A percentile compares a stretch with the other conserved stretches of the same genome.
Evolutionary conservation across 176 grass and related monocot genomes (phyloP).

Genomic region (Raddia guianensis): DNA sequence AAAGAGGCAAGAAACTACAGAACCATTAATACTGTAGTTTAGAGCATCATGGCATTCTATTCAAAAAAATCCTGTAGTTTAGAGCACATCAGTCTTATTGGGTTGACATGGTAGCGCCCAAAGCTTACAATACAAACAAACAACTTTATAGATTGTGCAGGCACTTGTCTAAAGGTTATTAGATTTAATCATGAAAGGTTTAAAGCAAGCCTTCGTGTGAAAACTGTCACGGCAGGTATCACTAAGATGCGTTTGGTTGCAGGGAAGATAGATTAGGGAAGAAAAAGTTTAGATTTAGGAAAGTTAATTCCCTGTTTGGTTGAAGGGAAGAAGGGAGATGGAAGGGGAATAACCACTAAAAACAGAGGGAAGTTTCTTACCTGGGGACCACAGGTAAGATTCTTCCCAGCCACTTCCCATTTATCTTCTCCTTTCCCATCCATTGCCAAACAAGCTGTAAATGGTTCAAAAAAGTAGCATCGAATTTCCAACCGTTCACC

Average conservation of each 20-base stretch:
- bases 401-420: too few species aligned
- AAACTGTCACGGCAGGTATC: slow-evolving; percentile 51
- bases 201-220: slow-evolving; percentile 38
- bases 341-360: too few species aligned
- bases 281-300: too few species aligned
- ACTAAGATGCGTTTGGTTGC: neutral
- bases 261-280: too few species aligned
- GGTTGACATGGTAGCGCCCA: neutral
- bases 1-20: neutral
- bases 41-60: slow-evolving; percentile 40
- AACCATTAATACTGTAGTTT: neutral
- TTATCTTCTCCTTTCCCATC: too few species aligned
- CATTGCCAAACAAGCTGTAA: too few species aligned
- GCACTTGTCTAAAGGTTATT: neutral
- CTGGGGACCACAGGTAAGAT: too few species aligned
- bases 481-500: neutral
- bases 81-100: neutral
- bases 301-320: too few species aligned
- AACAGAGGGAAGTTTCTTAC: too few species aligned
- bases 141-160: neutral
- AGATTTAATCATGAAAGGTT: neutral
- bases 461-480: neutral
- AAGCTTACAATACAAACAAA: neutral
- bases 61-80: neutral
- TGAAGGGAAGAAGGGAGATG: too few species aligned